These are phyloP conservation scores for Salvia rosmarinus DNA, from an alignment of 257 asterid genomes.

Conservation along the genomic window DNA sequence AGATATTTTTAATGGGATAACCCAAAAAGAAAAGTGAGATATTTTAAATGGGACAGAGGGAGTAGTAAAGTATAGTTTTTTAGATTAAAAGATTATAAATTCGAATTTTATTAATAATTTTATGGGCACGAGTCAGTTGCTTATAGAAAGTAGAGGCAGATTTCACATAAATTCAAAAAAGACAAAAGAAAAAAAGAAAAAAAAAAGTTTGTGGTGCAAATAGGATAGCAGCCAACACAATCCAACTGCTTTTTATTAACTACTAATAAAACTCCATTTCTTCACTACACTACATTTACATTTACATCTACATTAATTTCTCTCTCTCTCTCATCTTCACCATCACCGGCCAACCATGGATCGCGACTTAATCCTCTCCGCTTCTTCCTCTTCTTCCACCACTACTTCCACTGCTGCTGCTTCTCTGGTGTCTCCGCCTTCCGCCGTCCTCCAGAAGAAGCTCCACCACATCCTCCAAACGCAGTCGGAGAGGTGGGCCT, in stretches of 20 bases:
- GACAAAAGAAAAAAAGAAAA: no score
- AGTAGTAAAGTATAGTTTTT: no score
- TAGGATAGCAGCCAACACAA: not conserved
- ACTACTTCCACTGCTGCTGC: slow-evolving; percentile 19
- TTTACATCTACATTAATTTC: not conserved
- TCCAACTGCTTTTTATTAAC: not conserved
- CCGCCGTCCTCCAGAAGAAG: slow-evolving; percentile 45
- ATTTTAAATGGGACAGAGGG: no score
- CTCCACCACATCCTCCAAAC: slow-evolving; percentile 55
- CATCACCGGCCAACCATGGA: slow-evolving; percentile 32
- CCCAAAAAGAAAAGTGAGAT: no score
- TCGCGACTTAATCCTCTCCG: slow-evolving; percentile 36
- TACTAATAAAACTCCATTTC: not conserved
- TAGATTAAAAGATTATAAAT: no score
- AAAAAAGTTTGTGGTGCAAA: not conserved
- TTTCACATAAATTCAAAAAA: no score
- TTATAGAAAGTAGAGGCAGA: no score
- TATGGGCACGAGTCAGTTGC: no score
- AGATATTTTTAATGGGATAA: no score
- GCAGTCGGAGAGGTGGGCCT: slow-evolving; percentile 59
- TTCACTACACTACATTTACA: not conserved
- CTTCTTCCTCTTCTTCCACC: slow-evolving; percentile 34
- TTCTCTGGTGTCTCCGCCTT: not conserved
- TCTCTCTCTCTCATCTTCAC: not conserved
- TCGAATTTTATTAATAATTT: no score